Evolutionary conservation across 148 eudicot genomes (phyloP).

Genomic region (Chenopodium suecicum): DNA sequence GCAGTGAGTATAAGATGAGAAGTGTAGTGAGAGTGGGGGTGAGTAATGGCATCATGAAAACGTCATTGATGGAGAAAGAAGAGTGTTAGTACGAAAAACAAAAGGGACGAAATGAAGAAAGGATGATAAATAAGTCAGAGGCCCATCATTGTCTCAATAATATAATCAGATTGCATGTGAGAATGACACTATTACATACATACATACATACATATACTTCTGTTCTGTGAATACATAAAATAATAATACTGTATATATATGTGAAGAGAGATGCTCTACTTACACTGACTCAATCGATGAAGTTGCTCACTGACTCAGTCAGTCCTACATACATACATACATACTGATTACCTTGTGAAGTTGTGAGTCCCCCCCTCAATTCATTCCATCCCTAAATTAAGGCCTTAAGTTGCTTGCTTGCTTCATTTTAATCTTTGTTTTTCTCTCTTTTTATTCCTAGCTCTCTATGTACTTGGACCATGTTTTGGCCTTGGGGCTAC

Average conservation of each 20-base stretch:
- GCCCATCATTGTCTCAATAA: slow-evolving; percentile 39
- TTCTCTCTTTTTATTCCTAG: neutral
- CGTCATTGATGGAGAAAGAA: neutral
- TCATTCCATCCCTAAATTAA: too few relatives aligned
- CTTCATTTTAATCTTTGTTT: slow-evolving; percentile 3
- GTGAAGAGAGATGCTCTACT: too few relatives aligned
- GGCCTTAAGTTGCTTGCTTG: too few relatives aligned
- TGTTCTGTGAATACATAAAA: too few relatives aligned
- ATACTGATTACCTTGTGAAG: neutral
- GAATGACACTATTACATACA: neutral
- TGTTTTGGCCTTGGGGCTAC: neutral
- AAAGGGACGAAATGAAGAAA: neutral
- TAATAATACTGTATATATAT: too few relatives aligned
- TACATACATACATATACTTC: too few relatives aligned
- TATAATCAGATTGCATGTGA: slow-evolving; percentile 20
- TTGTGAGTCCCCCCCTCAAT: too few relatives aligned
- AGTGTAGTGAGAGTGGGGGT: neutral
- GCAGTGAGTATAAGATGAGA: neutral
- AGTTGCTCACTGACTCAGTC: slow-evolving; percentile 23
- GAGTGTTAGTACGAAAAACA: neutral
- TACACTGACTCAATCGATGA: slow-evolving; percentile 13
- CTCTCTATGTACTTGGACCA: neutral
- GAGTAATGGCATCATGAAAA: neutral
- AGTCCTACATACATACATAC: neutral
- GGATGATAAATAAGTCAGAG: slow-evolving; percentile 16